Conservation (phyloP, 495 filamentous ascomycete species). For the Penicillium pulvis region DNA sequence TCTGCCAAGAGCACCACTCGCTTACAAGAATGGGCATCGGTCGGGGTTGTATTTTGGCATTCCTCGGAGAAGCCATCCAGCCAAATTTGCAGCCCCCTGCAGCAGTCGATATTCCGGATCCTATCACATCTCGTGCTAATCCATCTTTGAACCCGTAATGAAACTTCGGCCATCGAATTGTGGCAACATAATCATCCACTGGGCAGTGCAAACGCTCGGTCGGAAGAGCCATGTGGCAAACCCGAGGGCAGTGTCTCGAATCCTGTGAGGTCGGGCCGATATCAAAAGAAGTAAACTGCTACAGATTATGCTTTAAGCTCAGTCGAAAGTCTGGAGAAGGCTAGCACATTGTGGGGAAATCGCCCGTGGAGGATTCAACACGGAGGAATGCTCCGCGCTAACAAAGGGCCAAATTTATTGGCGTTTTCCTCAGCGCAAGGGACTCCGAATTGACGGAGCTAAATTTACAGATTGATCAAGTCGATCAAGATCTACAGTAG, state of each 20-base stretch:
- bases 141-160: neutral
- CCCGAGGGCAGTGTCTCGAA: neutral
- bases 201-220: neutral
- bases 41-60: neutral
- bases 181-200: neutral
- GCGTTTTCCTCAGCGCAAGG: neutral
- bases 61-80: neutral
- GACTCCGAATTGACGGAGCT: neutral
- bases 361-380: slow-evolving; percentile 27
- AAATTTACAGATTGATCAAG: neutral
- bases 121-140: neutral
- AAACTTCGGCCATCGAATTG: neutral
- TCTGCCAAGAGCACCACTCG: neutral
- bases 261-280: slow-evolving; percentile 2
- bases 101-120: neutral
- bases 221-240: neutral
- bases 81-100: neutral
- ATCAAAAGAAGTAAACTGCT: neutral
- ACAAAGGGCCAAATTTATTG: slow-evolving; percentile 4
- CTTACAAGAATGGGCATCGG: neutral
- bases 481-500: neutral
- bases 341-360: slow-evolving; percentile 28
- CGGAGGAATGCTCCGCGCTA: slow-evolving; percentile 28
- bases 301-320: neutral
- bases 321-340: neutral